A percentile compares a stretch with the other conserved stretches of the same genome.
phyloP scores from a whole-genome alignment of 2,329 filamentous ascomycete species.

The Ophiostoma triangulosporum region DNA sequence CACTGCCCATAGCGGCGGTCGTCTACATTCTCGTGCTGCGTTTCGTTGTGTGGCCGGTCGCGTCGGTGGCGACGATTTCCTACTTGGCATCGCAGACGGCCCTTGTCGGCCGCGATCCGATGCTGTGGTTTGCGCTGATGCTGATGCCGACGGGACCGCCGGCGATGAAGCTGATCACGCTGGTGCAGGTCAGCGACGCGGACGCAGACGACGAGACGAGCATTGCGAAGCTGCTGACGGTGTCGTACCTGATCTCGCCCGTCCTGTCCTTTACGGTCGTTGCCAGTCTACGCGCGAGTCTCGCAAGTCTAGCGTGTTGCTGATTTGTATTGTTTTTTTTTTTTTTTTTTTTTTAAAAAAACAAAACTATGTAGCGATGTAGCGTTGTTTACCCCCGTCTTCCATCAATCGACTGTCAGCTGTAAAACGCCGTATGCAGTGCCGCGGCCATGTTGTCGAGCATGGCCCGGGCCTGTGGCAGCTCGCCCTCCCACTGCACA shows the following conservation, averaged over 20 bases:
- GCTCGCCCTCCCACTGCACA: slow-evolving; percentile 10
- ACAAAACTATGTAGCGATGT: too few relatives aligned
- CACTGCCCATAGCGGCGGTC: slow-evolving; percentile 35
- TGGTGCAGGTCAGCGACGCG: slow-evolving; percentile 30
- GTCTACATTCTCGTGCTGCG: slow-evolving; percentile 39
- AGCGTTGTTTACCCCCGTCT: too few relatives aligned
- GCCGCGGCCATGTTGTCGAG: not conserved
- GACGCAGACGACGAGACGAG: slow-evolving; percentile 26
- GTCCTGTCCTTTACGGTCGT: slow-evolving; percentile 25
- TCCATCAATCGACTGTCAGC: not conserved
- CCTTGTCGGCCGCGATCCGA: slow-evolving; percentile 41
- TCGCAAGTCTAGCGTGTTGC: slow-evolving; percentile 13
- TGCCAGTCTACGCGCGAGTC: slow-evolving; percentile 21
- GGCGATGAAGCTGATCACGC: slow-evolving; percentile 33
- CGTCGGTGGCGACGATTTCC: slow-evolving; percentile 42
- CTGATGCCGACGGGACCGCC: slow-evolving; percentile 33
- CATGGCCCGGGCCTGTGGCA: slow-evolving; percentile 1
- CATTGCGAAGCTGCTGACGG: slow-evolving; percentile 29
- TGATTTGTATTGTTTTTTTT: not conserved
- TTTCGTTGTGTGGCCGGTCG: slow-evolving; percentile 46
- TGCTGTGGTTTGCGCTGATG: slow-evolving; percentile 49
- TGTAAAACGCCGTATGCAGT: not conserved
- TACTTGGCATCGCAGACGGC: slow-evolving; percentile 36
- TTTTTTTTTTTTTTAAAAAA: not conserved
- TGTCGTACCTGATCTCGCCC: slow-evolving; percentile 25